Conservation (phyloP, 768 basidiomycete genomes). For the Rhodotorula diobovata region DNA sequence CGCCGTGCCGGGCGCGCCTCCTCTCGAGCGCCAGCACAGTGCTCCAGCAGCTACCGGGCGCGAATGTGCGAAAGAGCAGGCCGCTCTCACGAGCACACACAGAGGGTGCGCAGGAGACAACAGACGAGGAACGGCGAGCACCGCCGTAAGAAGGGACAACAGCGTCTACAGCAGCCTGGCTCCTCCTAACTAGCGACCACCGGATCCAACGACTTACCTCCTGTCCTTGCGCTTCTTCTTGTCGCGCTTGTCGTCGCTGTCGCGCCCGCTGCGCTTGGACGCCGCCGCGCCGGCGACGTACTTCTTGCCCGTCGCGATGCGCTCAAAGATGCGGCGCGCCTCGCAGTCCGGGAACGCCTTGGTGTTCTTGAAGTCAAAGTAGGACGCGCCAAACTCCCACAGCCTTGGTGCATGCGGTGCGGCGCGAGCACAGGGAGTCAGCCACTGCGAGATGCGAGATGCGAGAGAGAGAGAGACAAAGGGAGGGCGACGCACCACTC, state of each 20-base stretch:
- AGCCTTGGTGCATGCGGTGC: no score
- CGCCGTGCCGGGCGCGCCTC: no score
- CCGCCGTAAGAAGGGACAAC: no score
- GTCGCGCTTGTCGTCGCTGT: constrained; percentile 24
- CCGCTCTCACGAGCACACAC: no score
- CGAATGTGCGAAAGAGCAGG: no score
- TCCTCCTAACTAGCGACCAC: no score
- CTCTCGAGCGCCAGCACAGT: no score
- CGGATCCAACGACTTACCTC: no score
- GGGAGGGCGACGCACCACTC: constrained; percentile 64
- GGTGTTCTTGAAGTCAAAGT: constrained; percentile 60
- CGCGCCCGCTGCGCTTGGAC: constrained; percentile 17
- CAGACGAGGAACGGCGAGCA: no score
- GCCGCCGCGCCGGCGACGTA: constrained; percentile 6
- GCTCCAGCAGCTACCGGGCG: no score
- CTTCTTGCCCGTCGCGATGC: constrained; percentile 11
- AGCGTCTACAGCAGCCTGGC: no score
- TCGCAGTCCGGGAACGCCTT: constrained; percentile 63
- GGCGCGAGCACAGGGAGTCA: constrained; percentile 2
- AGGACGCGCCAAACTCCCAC: constrained; percentile 58
- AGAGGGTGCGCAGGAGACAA: no score
- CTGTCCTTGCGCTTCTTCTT: constrained; percentile 26
- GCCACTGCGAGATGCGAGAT: not conserved
- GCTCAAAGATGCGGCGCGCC: constrained; percentile 26
- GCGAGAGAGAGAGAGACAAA: not conserved